These are phyloP conservation scores for Pichia gijzeniarum DNA, from an alignment of 805 yeast genomes.

Conservation along the genomic window DNA sequence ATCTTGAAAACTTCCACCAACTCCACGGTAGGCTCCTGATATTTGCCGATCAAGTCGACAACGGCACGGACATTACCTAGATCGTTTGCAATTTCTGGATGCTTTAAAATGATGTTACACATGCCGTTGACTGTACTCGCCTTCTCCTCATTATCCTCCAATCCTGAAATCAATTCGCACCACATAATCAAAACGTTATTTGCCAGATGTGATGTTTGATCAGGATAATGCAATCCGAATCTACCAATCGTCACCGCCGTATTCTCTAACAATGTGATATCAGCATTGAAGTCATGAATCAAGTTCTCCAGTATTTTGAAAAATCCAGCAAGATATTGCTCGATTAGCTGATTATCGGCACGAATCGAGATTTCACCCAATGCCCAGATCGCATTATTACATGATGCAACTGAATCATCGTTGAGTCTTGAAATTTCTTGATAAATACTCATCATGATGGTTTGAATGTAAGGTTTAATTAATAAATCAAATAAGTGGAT, in stretches of 20 bases:
- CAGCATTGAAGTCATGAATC: constrained; percentile 47
- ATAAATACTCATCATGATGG: constrained; percentile 58
- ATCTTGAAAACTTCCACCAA: constrained; percentile 40
- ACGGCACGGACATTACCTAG: constrained; percentile 45
- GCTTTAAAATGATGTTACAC: constrained; percentile 56
- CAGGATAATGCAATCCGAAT: constrained; percentile 60
- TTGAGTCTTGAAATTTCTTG: constrained; percentile 53
- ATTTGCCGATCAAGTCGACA: constrained; percentile 52
- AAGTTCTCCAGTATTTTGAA: constrained; percentile 53
- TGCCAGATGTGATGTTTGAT: constrained; percentile 24
- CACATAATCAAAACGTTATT: constrained; percentile 50
- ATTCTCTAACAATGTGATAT: constrained; percentile 70
- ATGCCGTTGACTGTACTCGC: constrained; percentile 83
- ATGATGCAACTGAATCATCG: constrained; percentile 49
- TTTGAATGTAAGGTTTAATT: constrained; percentile 42
- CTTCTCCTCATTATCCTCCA: constrained; percentile 82
- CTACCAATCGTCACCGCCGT: constrained; percentile 88
- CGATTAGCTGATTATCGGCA: constrained; percentile 37
- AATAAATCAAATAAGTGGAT: constrained; percentile 45
- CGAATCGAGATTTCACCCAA: constrained; percentile 79
- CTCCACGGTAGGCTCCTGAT: constrained; percentile 42
- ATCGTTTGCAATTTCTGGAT: constrained; percentile 54
- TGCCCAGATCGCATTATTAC: constrained; percentile 91
- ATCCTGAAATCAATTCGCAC: constrained; percentile 60
- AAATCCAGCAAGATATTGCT: constrained; percentile 48